A percentile compares a stretch with the other conserved stretches of the same genome.
phyloP scores from a whole-genome alignment of 495 filamentous ascomycete genomes.

The Penicillium paxilli region DNA sequence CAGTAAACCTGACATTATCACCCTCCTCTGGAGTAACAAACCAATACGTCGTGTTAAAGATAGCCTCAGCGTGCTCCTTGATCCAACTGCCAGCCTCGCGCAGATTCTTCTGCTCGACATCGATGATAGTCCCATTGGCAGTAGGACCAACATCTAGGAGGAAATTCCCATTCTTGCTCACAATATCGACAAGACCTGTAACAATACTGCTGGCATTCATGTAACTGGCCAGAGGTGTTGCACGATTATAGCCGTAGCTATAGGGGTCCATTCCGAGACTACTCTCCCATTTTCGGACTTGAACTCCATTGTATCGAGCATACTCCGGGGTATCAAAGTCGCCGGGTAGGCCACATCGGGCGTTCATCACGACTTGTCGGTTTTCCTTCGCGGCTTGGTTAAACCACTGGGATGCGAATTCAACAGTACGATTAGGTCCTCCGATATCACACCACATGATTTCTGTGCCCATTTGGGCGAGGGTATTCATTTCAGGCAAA shows the following conservation, averaged over 20 bases:
- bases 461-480: slow-evolving; percentile 50
- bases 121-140: slow-evolving; percentile 53
- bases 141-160: slow-evolving; percentile 54
- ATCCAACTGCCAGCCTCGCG: slow-evolving; percentile 53
- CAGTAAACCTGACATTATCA: slow-evolving; percentile 49
- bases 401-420: slow-evolving; percentile 50
- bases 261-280: slow-evolving; percentile 57
- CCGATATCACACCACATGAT: slow-evolving; percentile 62
- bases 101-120: slow-evolving; percentile 45
- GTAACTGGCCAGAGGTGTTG: slow-evolving; percentile 45
- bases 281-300: slow-evolving; percentile 55
- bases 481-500: slow-evolving; percentile 50
- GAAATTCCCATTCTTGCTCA: slow-evolving; percentile 58
- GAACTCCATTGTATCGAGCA: slow-evolving; percentile 43
- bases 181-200: slow-evolving; percentile 48
- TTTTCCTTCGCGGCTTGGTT: slow-evolving; percentile 34
- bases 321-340: slow-evolving; percentile 58
- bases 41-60: slow-evolving; percentile 60
- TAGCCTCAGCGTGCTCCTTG: slow-evolving; percentile 48
- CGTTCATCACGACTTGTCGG: slow-evolving; percentile 51
- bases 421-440: slow-evolving; percentile 46
- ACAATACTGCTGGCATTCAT: slow-evolving; percentile 51
- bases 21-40: slow-evolving; percentile 50
- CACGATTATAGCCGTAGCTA: slow-evolving; percentile 56
- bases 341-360: slow-evolving; percentile 50